These are phyloP conservation scores for Rhodotorula kratochvilovae DNA, from an alignment of 768 basidiomycete species.

Conservation along the genomic window DNA sequence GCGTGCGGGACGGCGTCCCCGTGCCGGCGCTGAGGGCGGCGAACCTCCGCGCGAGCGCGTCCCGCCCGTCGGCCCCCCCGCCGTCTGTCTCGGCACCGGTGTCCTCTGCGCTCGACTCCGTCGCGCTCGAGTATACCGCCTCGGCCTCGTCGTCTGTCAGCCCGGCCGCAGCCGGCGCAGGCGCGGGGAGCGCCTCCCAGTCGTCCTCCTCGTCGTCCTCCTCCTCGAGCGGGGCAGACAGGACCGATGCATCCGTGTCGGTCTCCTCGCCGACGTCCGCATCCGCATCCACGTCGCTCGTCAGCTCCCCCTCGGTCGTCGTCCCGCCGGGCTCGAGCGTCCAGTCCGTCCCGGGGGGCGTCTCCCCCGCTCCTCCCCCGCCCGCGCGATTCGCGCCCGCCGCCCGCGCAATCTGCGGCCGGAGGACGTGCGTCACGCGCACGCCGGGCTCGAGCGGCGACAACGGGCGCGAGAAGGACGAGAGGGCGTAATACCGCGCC, in stretches of 20 bases:
- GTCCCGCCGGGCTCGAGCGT: neutral
- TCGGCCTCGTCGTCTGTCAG: slow-evolving; percentile 11
- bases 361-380: slow-evolving; percentile 7
- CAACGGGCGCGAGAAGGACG: slow-evolving; percentile 28
- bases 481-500: slow-evolving; percentile 33
- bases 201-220: neutral
- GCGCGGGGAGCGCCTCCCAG: neutral
- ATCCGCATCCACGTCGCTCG: neutral
- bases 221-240: slow-evolving; percentile 8
- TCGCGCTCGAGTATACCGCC: slow-evolving; percentile 9
- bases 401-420: slow-evolving; percentile 9
- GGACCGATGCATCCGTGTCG: slow-evolving; percentile 2
- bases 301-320: slow-evolving; percentile 5
- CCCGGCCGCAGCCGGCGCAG: neutral
- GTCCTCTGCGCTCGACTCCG: neutral
- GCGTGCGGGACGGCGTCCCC: neutral
- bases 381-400: neutral
- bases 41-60: neutral
- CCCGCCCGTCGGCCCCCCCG: neutral
- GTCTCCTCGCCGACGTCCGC: slow-evolving; percentile 2
- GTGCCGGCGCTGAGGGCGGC: neutral
- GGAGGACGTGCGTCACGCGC: slow-evolving; percentile 30
- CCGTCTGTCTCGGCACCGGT: neutral
- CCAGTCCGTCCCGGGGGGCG: slow-evolving; percentile 30
- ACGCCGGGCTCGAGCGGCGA: slow-evolving; percentile 23